Evolutionary conservation across 331 rosid genomes (phyloP).

Genomic region (Telfairia occidentalis): DNA sequence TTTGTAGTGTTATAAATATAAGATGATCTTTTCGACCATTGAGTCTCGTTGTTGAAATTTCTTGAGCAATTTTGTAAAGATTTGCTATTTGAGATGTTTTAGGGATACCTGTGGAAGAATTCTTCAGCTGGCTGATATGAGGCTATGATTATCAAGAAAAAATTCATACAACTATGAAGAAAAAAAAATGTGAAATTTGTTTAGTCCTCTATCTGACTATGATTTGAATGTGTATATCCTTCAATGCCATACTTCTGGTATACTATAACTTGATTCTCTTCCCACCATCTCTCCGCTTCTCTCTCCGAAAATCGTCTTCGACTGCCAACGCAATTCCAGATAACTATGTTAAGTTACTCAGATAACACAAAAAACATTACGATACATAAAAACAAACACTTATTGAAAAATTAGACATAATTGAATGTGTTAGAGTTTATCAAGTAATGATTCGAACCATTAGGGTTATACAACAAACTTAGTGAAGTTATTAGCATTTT

Average conservation of each 20-base stretch:
- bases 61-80: background rate
- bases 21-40: background rate
- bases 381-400: background rate
- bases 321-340: slow-evolving; percentile 27
- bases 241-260: slow-evolving; percentile 53
- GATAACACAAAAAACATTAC: background rate
- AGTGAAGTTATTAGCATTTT: background rate
- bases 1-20: background rate
- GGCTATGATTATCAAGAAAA: too few relatives aligned
- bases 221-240: slow-evolving; percentile 38
- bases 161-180: background rate
- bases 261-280: slow-evolving; percentile 52
- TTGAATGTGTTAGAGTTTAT: background rate
- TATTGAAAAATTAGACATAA: background rate
- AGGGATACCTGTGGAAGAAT: background rate
- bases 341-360: background rate
- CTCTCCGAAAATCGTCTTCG: slow-evolving; percentile 50
- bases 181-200: background rate
- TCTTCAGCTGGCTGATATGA: background rate
- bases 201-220: slow-evolving; percentile 20
- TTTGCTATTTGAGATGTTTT: background rate
- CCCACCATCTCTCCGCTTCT: slow-evolving; percentile 83
- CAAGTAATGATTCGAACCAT: background rate
- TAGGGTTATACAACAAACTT: background rate
- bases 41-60: background rate